Conservation (phyloP, 2,329 filamentous ascomycete genomes). For the Penicillium verrucosum region DNA sequence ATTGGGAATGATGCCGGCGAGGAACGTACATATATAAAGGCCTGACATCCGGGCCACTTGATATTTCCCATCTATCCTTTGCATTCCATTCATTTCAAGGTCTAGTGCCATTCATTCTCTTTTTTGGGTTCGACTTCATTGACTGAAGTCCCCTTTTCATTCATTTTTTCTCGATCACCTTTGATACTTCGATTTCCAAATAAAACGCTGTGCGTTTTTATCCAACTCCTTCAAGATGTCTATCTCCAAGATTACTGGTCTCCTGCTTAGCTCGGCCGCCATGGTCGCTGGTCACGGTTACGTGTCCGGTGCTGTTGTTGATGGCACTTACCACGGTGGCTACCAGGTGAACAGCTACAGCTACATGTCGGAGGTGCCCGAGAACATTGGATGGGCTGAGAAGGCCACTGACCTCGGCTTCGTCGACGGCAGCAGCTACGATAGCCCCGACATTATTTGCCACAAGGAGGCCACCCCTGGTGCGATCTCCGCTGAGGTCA, state of each 20-base stretch:
- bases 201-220: constrained; percentile 33
- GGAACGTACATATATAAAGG: constrained; percentile 22
- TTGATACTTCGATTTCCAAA: constrained; percentile 19
- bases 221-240: constrained; percentile 28
- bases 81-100: constrained; percentile 33
- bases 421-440: constrained; percentile 49
- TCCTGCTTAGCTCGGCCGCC: constrained; percentile 35
- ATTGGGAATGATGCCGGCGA: constrained; percentile 9
- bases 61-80: constrained; percentile 23
- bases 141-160: constrained; percentile 36
- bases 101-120: constrained; percentile 30
- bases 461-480: constrained; percentile 57
- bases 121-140: constrained; percentile 31
- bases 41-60: constrained; percentile 3
- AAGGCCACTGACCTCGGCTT: constrained; percentile 54
- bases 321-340: constrained; percentile 39
- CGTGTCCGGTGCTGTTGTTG: constrained; percentile 36
- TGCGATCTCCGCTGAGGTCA: constrained; percentile 52
- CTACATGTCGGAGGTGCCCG: constrained; percentile 38
- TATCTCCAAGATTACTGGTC: constrained; percentile 33
- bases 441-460: constrained; percentile 57
- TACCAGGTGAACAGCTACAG: constrained; percentile 39
- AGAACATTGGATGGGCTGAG: constrained; percentile 55
- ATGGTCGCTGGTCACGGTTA: constrained; percentile 41
- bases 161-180: constrained; percentile 21